Conservation (phyloP, 2,329 filamentous ascomycete species). For the Fonsecaea nubica region DNA sequence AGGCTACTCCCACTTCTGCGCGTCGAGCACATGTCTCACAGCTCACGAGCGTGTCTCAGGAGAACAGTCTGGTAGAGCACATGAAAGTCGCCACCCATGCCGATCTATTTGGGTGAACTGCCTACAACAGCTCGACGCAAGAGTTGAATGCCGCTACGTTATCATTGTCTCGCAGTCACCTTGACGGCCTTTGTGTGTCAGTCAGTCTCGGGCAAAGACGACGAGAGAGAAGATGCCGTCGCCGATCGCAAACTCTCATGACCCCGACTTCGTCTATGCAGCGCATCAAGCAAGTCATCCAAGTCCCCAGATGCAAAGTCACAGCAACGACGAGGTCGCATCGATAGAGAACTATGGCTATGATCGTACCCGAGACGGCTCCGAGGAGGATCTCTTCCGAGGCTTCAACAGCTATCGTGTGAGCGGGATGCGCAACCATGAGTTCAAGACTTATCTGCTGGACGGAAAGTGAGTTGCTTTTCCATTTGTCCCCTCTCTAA, state of each 20-base stretch:
- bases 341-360: constrained; percentile 34
- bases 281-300: constrained; percentile 28
- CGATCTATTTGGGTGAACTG: constrained; percentile 31
- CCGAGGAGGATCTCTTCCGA: constrained; percentile 31
- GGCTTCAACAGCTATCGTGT: constrained; percentile 31
- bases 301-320: constrained; percentile 27
- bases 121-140: constrained; percentile 28
- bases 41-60: constrained; percentile 25
- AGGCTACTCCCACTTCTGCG: constrained; percentile 17
- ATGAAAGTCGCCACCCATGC: constrained; percentile 27
- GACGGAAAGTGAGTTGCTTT: constrained; percentile 34
- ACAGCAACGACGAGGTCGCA: constrained; percentile 32
- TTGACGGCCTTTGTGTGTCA: constrained; percentile 28
- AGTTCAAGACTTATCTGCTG: constrained; percentile 33
- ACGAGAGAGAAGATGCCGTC: constrained; percentile 26
- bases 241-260: constrained; percentile 28
- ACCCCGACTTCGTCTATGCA: constrained; percentile 27
- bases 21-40: constrained; percentile 18
- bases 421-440: constrained; percentile 31
- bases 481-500: constrained; percentile 24
- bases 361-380: constrained; percentile 27
- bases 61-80: constrained; percentile 27
- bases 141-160: constrained; percentile 33
- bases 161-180: constrained; percentile 32
- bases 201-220: constrained; percentile 29